phyloP scores from a whole-genome alignment of 495 filamentous ascomycete species.

The Penicillium flavigenum region DNA sequence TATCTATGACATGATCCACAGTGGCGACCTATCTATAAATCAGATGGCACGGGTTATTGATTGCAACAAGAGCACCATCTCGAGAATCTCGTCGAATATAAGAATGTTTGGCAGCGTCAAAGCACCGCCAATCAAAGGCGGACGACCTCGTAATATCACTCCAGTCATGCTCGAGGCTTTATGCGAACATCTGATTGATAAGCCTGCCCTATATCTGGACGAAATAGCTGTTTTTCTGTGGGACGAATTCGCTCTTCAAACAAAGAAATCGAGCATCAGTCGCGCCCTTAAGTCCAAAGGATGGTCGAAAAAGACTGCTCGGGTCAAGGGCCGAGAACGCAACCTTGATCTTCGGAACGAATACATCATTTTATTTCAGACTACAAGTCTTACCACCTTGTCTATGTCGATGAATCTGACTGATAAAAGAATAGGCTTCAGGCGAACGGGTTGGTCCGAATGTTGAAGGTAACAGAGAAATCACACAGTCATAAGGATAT shows the following conservation, averaged over 20 bases:
- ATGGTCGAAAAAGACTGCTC: slow-evolving; percentile 15
- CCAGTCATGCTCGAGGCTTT: slow-evolving; percentile 25
- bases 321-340: slow-evolving; percentile 9
- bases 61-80: slow-evolving; percentile 23
- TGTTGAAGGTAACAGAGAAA: too few relatives aligned
- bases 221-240: background rate
- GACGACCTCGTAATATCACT: slow-evolving; percentile 23
- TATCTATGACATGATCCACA: slow-evolving; percentile 21
- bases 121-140: slow-evolving; percentile 23
- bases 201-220: slow-evolving; percentile 5
- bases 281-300: slow-evolving; percentile 13
- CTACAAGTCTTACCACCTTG: background rate
- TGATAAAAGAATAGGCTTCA: slow-evolving; percentile 30
- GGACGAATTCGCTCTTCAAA: slow-evolving; percentile 10
- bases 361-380: slow-evolving; percentile 1
- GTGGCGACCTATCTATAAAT: slow-evolving; percentile 12
- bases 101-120: slow-evolving; percentile 25
- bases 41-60: slow-evolving; percentile 18
- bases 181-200: background rate
- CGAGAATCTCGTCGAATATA: slow-evolving; percentile 28
- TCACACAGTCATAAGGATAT: too few relatives aligned
- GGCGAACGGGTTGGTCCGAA: slow-evolving; percentile 26
- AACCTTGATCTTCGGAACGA: slow-evolving; percentile 6
- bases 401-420: slow-evolving; percentile 21
- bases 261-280: slow-evolving; percentile 9